Evolutionary conservation across 192 early-diverging fungal species (phyloP), one percentile per base, ranked within the genome.

Genomic region (Podila epigama): DNA sequence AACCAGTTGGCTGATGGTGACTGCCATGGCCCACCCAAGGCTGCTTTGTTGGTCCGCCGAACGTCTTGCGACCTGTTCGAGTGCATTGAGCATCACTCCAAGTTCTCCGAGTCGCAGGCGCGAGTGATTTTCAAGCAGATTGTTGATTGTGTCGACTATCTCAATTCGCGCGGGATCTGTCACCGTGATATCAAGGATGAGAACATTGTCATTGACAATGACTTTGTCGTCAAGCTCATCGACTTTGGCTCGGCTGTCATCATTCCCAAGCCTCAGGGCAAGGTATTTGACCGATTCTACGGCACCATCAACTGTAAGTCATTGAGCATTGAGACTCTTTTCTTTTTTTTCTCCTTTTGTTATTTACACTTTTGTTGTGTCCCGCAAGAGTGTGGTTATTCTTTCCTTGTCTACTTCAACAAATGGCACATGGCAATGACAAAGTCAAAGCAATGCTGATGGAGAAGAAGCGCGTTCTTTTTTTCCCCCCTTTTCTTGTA

Each of bases 141-240:
- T 56, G 87, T 86, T 1, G 69, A 81, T 0, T 91, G 90, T 51
- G 83, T 95, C 15, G 51, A 82, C 10, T 87, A 92, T 64, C 79
- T 95, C 16, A 86, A 92, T 52, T 62, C 41, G 1, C 68, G 73
- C 1, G 86, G 84, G 33, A 88, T 95, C 37, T 89, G 92, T 31
- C 93, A 95, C 68, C 86, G 92, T 25, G 92, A 93, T 60, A 87
- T 95, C 68, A 95, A 93, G 81, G 93, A 93, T 69, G 91, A 92
- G 51, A 91, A 90, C 60, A 85, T 87, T 69, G 86, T 91, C 12
- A 87, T 91, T 63, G 87, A 89, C 34, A 72, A 80, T 42, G 66
- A 84, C 28, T 85, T 82, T 54, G 37, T 69, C 10, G 89, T 89
- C 31, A 91, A 91, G 62, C 75, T 91, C 39, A 91, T 91, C 33